Conservation (phyloP, 2,329 filamentous ascomycete species). For the Ceratocystis alfenasii region DNA sequence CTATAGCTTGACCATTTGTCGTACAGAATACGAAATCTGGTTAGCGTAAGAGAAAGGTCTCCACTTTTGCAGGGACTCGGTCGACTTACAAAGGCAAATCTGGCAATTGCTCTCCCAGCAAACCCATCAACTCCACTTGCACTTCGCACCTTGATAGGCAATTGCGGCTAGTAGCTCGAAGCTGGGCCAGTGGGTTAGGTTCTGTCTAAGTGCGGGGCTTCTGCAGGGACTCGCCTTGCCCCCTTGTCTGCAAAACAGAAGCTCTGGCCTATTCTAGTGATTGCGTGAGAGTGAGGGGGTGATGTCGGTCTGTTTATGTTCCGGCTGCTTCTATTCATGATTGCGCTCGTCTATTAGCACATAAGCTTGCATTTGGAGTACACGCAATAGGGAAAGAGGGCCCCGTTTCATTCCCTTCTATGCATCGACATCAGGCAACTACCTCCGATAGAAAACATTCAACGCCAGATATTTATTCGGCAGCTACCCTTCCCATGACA, state of each 20-base stretch:
- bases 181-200: too few relatives aligned
- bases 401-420: background rate
- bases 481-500: background rate
- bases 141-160: background rate
- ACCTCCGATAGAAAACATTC: background rate
- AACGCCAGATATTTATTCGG: background rate
- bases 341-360: background rate
- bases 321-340: background rate
- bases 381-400: background rate
- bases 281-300: background rate
- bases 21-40: background rate
- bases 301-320: background rate
- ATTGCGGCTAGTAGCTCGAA: background rate
- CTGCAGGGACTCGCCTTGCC: background rate
- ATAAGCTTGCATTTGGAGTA: background rate
- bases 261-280: background rate
- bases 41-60: background rate
- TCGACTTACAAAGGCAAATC: background rate
- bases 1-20: background rate
- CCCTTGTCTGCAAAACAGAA: background rate
- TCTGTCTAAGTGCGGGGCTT: background rate
- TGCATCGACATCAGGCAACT: background rate
- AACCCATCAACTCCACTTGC: background rate
- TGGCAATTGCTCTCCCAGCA: background rate
- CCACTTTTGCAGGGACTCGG: slow-evolving; percentile 1